Base-by-base conservation (phyloP, 106 monocot species). In the Hemerocallis citrina region DNA sequence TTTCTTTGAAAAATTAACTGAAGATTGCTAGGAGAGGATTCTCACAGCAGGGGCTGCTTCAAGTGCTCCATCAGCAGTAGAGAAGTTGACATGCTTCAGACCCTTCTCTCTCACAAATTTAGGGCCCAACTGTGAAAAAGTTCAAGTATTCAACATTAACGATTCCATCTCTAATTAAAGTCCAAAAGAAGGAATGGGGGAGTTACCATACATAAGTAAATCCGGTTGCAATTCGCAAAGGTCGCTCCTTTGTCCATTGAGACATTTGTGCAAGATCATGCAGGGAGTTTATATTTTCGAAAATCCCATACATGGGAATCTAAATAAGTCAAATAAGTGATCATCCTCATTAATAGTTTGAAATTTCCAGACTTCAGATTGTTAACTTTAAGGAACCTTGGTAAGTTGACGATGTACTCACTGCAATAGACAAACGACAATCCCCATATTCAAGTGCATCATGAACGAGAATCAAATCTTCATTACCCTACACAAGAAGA, bases 31-130 rank as follows among this genome's bases (percentile, higher is more conserved):
- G 51, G 20, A 17, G 16, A 41, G 6, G 64, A 57, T 56, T 66
- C 86, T 87, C 68, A 96, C 96, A 6, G 96, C 90, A 72, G 96
- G 96, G 52, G 81, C 87, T 55, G 96, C 91, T 52, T 96, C 96
- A 63, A 96, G 79, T 36, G 96, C 96, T 62, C 96, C 96, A 79
- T 96, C 96, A 67, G 87, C 91, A 34, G 72, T 79, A n/a, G 84
- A 81, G 61, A 96, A 81, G 25, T 39, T 67, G 43, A 91, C 84
- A 72, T 91, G 79, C 66, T 91, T 72, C 42, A 96, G 41, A 48
- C 96, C 96, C 10, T 88, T 96, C 34, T 87, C 87, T 67, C 70
- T 76, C 63, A 82, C 61, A 72, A 88, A 91, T 69, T 91, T 91
- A 16, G 68, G 57, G 0, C 86, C 96, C 60, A 96, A 74, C 91